Conservation (phyloP, 2,329 filamentous ascomycete genomes). For the Eurotiales sp. region DNA sequence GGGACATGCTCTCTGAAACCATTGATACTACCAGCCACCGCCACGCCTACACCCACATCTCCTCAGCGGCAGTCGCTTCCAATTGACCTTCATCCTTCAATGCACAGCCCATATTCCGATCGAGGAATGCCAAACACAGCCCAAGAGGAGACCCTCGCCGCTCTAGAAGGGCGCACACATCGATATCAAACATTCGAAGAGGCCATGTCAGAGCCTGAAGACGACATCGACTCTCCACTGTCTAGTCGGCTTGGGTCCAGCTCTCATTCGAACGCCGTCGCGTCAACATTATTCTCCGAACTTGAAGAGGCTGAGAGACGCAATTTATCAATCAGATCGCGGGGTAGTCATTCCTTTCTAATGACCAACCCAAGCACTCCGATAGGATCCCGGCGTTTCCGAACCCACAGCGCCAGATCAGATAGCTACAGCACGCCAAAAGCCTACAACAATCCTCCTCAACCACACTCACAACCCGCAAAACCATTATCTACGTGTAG, state of each 20-base stretch:
- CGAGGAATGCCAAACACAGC: slow-evolving; percentile 12
- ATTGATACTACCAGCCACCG: slow-evolving; percentile 26
- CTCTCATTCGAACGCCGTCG: not conserved
- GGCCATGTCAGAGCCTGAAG: slow-evolving; percentile 17
- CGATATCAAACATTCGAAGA: slow-evolving; percentile 25
- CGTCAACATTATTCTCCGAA: slow-evolving; percentile 6
- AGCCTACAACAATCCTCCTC: not conserved
- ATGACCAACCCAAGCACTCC: slow-evolving; percentile 3
- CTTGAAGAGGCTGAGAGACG: slow-evolving; percentile 8
- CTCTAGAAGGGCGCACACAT: slow-evolving; percentile 27
- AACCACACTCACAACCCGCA: not conserved
- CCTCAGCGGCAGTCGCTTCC: slow-evolving; percentile 3
- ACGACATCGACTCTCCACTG: not conserved
- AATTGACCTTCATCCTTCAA: not conserved
- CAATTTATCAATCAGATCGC: not conserved
- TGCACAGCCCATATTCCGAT: slow-evolving; percentile 19
- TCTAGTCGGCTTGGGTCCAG: not conserved
- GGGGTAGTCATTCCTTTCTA: not conserved
- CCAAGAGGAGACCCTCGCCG: slow-evolving; percentile 32
- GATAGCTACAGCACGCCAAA: slow-evolving; percentile 5
- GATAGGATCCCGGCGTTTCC: slow-evolving; percentile 1
- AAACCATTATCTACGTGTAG: not conserved
- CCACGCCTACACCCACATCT: slow-evolving; percentile 10
- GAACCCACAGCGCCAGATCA: not conserved
- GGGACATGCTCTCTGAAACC: slow-evolving; percentile 34